Evolutionary conservation across 306 rosid species (phyloP).

Genomic region (Phaseolus lunatus): DNA sequence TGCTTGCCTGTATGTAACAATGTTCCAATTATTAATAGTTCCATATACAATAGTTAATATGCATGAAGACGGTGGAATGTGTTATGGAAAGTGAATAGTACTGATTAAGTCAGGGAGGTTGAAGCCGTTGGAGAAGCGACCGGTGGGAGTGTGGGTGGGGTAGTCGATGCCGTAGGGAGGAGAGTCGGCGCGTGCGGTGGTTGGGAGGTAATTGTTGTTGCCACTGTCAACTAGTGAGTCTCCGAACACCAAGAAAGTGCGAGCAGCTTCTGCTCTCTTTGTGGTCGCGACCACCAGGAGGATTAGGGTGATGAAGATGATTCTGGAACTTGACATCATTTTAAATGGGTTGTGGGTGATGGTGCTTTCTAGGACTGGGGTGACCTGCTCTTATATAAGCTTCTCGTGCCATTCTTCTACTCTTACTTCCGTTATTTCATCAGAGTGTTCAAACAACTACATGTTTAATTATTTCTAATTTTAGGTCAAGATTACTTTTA

Average conservation of each 20-base stretch:
- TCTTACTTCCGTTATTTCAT: too few relatives aligned
- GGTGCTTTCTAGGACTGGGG: background rate
- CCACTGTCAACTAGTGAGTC: conserved; percentile 72
- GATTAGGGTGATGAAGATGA: background rate
- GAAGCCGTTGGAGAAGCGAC: conserved; percentile 75
- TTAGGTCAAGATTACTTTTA: too few relatives aligned
- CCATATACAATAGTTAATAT: background rate
- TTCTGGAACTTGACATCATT: conserved; percentile 8
- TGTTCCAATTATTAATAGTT: background rate
- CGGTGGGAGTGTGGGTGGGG: conserved; percentile 62
- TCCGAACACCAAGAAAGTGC: conserved; percentile 61
- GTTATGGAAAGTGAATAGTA: background rate
- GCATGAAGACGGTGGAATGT: background rate
- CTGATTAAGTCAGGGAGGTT: conserved; percentile 69
- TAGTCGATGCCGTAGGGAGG: conserved; percentile 68
- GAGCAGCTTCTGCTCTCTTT: conserved; percentile 43
- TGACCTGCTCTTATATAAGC: background rate
- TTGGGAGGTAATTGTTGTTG: conserved; percentile 63
- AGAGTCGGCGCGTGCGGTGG: conserved; percentile 60
- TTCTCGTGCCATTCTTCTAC: background rate
- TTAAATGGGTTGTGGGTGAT: background rate
- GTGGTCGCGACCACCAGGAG: background rate
- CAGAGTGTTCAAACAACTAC: too few relatives aligned
- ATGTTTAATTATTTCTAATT: too few relatives aligned
- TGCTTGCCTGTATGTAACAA: conserved; percentile 46